Base-by-base conservation (phyloP, 176 grass and related monocot species). In the Zoysia japonica region DNA sequence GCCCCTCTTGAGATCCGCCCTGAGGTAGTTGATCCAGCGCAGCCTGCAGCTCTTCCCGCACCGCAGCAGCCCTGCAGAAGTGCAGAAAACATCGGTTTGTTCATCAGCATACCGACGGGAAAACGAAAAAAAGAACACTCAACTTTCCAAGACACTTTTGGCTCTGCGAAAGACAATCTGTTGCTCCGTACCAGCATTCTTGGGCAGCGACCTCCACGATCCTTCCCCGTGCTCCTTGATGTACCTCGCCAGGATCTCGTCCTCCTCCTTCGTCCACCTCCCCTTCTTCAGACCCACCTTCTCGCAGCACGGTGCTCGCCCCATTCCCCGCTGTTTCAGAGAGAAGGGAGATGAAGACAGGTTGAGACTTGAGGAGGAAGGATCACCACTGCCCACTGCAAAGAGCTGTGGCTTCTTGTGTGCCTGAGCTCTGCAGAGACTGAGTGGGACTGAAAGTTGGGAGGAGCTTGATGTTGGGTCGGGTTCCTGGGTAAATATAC, bases 181-280 rank as follows among this genome's bases (percentile, higher is more conserved):
- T 28, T 16, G n/a, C 12, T 51, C 6, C 41, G 50, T 87, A 90
- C 89, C 87, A 7, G 90, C 90, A 86, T 88, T 79, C 86, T 84
- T 92, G 43, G 90, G 90, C 28, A 92, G 2, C 2, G 90, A 84
- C 36, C 90, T 81, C 90, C 90, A 92, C 7, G 79, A 36, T 6
- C 83, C 86, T 74, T 82, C 85, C 7, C 90, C 90, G 0, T 92
- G 79, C 60, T 89, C 59, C 52, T 43, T 11, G 64, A 92, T 89
- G 78, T 89, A 89, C 37, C 14, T 77, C 1, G 65, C 71, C 61
- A 92, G 66, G 70, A 74, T 51, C 48, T 61, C 83, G 40, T 92
- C 90, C 65, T 92, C 90, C 77, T 92, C 90, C 83, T 80, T 77
- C 20, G 86, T 89, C 90, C 90, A 92, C 56, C 82, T 80, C 47